Conservation (phyloP, 1,284 basidiomycete species). For the Pseudozyma hubeiensis region DNA sequence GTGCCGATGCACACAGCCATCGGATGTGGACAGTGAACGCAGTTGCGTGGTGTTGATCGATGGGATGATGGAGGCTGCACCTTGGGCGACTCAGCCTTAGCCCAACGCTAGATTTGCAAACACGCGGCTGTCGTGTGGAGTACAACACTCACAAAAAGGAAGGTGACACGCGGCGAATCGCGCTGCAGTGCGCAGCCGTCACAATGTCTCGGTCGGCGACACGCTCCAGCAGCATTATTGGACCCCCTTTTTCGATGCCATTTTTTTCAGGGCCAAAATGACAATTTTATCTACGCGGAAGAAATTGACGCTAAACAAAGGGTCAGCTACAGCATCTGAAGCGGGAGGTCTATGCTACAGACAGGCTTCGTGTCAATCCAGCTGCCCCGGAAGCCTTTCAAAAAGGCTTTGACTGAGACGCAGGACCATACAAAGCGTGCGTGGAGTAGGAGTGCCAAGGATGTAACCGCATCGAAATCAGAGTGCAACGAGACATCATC, state of each 20-base stretch:
- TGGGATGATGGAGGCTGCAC: neutral
- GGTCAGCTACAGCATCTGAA: no score
- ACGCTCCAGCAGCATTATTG: neutral
- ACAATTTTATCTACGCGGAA: no score
- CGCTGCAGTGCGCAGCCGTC: neutral
- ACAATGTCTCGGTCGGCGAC: neutral
- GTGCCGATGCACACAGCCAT: neutral
- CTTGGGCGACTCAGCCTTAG: neutral
- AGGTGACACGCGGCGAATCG: neutral
- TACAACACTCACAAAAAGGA: slow-evolving; percentile 7
- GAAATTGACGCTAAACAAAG: no score
- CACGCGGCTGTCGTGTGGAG: slow-evolving; percentile 7
- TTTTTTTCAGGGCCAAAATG: neutral
- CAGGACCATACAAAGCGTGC: no score
- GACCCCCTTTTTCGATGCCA: neutral
- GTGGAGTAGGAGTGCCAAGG: no score
- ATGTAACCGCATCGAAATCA: no score
- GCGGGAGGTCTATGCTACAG: no score
- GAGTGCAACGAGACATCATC: no score
- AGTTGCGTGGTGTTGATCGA: neutral
- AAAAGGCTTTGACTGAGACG: no score
- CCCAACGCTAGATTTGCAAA: neutral
- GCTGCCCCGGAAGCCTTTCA: no score
- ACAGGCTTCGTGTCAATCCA: no score
- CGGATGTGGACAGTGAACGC: neutral